Conservation (phyloP, 345 rosid species). For the Citrus cavaleriei region DNA sequence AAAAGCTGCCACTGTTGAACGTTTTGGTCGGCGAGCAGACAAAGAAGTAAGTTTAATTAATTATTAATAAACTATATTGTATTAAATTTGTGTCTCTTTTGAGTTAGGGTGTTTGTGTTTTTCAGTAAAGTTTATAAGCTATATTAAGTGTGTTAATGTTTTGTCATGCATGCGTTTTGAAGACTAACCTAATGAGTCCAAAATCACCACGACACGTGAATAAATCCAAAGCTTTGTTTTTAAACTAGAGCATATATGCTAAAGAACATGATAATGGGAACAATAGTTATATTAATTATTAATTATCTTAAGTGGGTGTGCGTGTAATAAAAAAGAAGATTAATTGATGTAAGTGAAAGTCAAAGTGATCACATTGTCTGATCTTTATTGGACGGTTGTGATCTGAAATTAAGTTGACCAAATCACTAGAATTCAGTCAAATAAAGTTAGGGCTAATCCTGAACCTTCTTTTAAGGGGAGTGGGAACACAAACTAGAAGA, state of each 20-base stretch:
- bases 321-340: neutral
- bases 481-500: conserved; percentile 50
- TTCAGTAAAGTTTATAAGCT: conserved; percentile 40
- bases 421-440: conserved; percentile 20
- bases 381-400: conserved; percentile 47
- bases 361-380: conserved; percentile 51
- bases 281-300: neutral
- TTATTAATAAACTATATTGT: conserved; percentile 17
- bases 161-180: conserved; percentile 19
- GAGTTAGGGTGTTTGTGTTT: conserved; percentile 39
- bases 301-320: neutral
- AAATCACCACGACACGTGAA: conserved; percentile 34
- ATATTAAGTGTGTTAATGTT: neutral
- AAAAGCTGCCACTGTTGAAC: conserved; percentile 82
- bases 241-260: conserved; percentile 15
- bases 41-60: conserved; percentile 40
- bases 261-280: conserved; percentile 28
- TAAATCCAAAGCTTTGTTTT: conserved; percentile 38
- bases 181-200: conserved; percentile 24
- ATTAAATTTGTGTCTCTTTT: conserved; percentile 5
- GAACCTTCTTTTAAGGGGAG: conserved; percentile 45
- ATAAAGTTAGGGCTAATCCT: conserved; percentile 18
- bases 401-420: conserved; percentile 45
- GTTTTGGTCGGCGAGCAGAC: conserved; percentile 64
- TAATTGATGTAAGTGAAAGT: conserved; percentile 40